Evolutionary conservation across 306 rosid species (phyloP).

Genomic region (Glycine tomentella): DNA sequence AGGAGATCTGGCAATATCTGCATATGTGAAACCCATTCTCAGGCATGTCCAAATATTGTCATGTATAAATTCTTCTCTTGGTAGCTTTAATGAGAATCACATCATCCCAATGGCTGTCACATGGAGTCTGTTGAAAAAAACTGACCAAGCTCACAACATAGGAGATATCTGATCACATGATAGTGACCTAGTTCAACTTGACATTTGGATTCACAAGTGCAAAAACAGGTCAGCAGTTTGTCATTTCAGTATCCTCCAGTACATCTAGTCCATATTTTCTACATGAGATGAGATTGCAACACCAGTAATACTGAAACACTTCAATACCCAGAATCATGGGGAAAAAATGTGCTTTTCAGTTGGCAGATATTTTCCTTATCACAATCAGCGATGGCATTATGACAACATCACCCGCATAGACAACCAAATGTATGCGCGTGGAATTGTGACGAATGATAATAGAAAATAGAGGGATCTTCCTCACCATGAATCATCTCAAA

Average conservation of each 20-base stretch:
- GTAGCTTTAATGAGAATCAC: not conserved
- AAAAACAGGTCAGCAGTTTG: no score
- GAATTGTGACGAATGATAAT: not conserved
- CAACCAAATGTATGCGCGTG: not conserved
- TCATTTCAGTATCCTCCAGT: no score
- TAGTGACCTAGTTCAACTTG: not conserved
- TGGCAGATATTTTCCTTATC: no score
- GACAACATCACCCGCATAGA: not conserved
- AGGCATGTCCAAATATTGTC: not conserved
- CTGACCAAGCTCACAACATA: not conserved
- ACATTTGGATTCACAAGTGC: no score
- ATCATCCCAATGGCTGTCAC: slow-evolving; percentile 2
- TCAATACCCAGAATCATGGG: slow-evolving; percentile 9
- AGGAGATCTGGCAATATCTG: not conserved
- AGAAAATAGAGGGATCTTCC: slow-evolving; percentile 1
- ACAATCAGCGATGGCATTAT: no score
- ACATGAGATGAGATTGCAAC: not conserved
- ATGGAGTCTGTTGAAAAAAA: not conserved
- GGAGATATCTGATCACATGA: not conserved
- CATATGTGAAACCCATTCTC: not conserved
- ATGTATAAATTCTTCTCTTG: not conserved
- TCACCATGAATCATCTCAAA: not conserved
- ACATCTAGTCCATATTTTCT: not conserved
- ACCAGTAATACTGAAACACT: not conserved
- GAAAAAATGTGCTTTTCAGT: not conserved